Conservation (phyloP, 495 filamentous ascomycete species). For the Penicillium turbatum region DNA sequence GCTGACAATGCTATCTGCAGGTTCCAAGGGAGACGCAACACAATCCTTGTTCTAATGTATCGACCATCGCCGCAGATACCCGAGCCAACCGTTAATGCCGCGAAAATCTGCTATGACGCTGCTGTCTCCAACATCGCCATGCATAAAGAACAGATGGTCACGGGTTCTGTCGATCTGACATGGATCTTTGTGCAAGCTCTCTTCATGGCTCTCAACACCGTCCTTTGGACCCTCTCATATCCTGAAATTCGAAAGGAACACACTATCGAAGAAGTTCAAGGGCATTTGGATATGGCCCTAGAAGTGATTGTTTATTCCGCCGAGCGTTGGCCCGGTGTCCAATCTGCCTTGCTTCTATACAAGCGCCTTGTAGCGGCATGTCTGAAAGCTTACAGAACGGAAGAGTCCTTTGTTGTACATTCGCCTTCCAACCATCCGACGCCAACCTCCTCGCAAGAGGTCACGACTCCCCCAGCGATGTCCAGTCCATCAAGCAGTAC, state of each 20-base stretch:
- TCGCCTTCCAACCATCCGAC: conserved; percentile 54
- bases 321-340: conserved; percentile 83
- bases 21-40: conserved; percentile 74
- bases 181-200: conserved; percentile 87
- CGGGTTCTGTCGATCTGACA: conserved; percentile 72
- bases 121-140: conserved; percentile 73
- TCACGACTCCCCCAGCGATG: conserved; percentile 48
- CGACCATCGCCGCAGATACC: conserved; percentile 88
- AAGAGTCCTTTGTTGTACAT: conserved; percentile 60
- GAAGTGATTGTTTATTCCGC: conserved; percentile 70
- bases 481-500: conserved; percentile 45
- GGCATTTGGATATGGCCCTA: conserved; percentile 63
- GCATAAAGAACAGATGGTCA: conserved; percentile 70
- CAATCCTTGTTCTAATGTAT: conserved; percentile 78
- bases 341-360: conserved; percentile 78
- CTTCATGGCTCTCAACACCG: conserved; percentile 81
- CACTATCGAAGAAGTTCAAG: conserved; percentile 63
- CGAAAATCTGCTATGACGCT: conserved; percentile 75
- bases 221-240: conserved; percentile 86
- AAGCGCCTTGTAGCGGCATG: conserved; percentile 73
- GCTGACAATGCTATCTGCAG: conserved; percentile 34
- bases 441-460: conserved; percentile 41
- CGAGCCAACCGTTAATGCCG: conserved; percentile 69
- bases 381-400: conserved; percentile 73
- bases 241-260: conserved; percentile 70